phyloP scores from a whole-genome alignment of 2,329 filamentous ascomycete genomes.

The Stachybotrys echinatus region DNA sequence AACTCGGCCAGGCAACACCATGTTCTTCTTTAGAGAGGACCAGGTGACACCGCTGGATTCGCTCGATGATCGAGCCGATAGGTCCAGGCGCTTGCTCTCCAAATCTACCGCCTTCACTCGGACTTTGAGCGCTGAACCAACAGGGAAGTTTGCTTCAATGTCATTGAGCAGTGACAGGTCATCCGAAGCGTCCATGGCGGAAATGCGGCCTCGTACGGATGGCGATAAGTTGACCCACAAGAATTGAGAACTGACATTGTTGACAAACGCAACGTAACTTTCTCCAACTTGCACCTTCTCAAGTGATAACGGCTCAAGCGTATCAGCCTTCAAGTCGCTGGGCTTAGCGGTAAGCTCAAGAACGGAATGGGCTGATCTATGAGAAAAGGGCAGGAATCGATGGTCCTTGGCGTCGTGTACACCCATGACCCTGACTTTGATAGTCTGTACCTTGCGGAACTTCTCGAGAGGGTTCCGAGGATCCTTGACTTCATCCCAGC shows the following conservation, averaged over 20 bases:
- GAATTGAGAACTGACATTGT: slow-evolving; percentile 75
- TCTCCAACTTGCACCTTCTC: slow-evolving; percentile 69
- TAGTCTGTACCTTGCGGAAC: slow-evolving; percentile 65
- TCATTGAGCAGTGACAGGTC: slow-evolving; percentile 76
- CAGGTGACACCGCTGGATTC: slow-evolving; percentile 51
- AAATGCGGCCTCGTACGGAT: slow-evolving; percentile 78
- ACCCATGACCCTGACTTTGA: slow-evolving; percentile 75
- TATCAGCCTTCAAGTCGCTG: slow-evolving; percentile 49
- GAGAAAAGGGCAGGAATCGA: slow-evolving; percentile 85
- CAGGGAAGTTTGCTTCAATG: slow-evolving; percentile 72
- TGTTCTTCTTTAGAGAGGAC: slow-evolving; percentile 67
- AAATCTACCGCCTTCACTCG: slow-evolving; percentile 71
- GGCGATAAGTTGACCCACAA: slow-evolving; percentile 91
- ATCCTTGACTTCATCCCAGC: slow-evolving; percentile 80
- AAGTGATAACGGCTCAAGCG: slow-evolving; percentile 54
- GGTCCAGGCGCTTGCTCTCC: slow-evolving; percentile 70
- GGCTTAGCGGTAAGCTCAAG: slow-evolving; percentile 83
- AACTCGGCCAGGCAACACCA: slow-evolving; percentile 76
- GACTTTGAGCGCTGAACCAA: slow-evolving; percentile 83
- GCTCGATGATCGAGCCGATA: slow-evolving; percentile 67
- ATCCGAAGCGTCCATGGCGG: slow-evolving; percentile 78
- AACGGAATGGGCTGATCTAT: slow-evolving; percentile 74
- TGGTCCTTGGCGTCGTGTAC: slow-evolving; percentile 88
- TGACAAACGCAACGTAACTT: slow-evolving; percentile 77
- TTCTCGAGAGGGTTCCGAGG: slow-evolving; percentile 70